A percentile compares a stretch with the other conserved stretches of the same genome.
Conservation (phyloP, 2,329 filamentous ascomycete species). For the Fonsecaea monophora region DNA sequence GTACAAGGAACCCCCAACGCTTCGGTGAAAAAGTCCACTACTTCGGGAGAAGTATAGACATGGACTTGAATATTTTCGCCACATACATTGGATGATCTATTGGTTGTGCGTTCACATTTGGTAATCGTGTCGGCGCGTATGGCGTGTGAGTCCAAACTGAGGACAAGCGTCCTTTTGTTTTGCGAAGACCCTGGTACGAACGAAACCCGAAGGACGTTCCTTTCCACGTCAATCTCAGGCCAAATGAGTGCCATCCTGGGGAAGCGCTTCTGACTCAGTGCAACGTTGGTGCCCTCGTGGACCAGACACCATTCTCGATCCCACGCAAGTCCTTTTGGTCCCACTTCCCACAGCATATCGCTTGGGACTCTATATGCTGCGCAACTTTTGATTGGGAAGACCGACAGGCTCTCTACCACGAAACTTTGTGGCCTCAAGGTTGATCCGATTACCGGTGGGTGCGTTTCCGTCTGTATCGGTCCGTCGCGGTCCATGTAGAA, state of each 20-base stretch:
- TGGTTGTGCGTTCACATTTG: constrained; percentile 44
- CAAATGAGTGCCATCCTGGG: constrained; percentile 85
- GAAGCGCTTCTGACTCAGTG: constrained; percentile 86
- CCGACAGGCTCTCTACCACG: constrained; percentile 68
- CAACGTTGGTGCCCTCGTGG: constrained; percentile 81
- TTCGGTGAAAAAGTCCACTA: constrained; percentile 79
- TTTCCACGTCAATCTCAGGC: constrained; percentile 74
- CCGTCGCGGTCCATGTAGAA: constrained; percentile 61
- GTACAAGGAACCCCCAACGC: constrained; percentile 80
- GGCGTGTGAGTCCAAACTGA: constrained; percentile 63
- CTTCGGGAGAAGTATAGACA: constrained; percentile 68
- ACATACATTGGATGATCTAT: constrained; percentile 72
- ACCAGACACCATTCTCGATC: constrained; percentile 97
- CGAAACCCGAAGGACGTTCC: constrained; percentile 68
- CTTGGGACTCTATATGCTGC: constrained; percentile 75
- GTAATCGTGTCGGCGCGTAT: constrained; percentile 47
- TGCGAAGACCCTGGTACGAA: constrained; percentile 47
- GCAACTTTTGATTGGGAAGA: constrained; percentile 96
- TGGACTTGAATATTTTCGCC: constrained; percentile 77
- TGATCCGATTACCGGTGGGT: neutral
- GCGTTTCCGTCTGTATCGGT: constrained; percentile 24
- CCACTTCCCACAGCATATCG: constrained; percentile 74
- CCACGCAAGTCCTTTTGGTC: constrained; percentile 84
- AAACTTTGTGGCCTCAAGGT: constrained; percentile 43
- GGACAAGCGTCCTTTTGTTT: constrained; percentile 44